phyloP scores from a whole-genome alignment of 2,329 filamentous ascomycete species.

The Alternaria tenuissima region DNA sequence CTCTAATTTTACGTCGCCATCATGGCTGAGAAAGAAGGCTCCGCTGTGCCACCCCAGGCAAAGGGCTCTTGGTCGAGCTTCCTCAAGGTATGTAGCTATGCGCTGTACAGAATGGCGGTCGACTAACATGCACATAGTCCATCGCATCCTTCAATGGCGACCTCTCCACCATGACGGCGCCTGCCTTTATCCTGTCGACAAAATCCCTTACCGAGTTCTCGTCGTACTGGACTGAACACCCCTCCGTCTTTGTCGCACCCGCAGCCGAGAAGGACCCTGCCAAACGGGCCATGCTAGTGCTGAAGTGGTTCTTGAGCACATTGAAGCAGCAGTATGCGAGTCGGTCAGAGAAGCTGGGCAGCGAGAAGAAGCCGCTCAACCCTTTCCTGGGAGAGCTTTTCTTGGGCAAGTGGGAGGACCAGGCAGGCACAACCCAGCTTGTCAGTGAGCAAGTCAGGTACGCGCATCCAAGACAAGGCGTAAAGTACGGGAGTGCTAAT shows the following conservation, averaged over 20 bases:
- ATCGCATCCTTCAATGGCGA: slow-evolving; percentile 65
- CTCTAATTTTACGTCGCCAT: background rate
- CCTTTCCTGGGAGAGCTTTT: slow-evolving; percentile 96
- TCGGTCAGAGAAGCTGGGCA: slow-evolving; percentile 80
- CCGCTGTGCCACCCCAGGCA: slow-evolving; percentile 56
- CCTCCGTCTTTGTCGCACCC: slow-evolving; percentile 78
- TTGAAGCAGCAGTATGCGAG: slow-evolving; percentile 85
- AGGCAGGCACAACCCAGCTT: slow-evolving; percentile 81
- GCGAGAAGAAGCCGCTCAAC: slow-evolving; percentile 97
- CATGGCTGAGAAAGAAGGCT: slow-evolving; percentile 52
- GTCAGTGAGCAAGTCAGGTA: slow-evolving; percentile 93
- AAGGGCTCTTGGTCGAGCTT: slow-evolving; percentile 61
- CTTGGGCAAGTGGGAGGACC: slow-evolving; percentile 87
- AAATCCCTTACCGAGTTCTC: slow-evolving; percentile 65
- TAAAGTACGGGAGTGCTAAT: slow-evolving; percentile 15
- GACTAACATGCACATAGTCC: slow-evolving; percentile 48
- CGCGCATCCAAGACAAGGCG: background rate
- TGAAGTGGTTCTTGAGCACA: slow-evolving; percentile 95
- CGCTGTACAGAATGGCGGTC: background rate
- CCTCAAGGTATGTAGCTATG: slow-evolving; percentile 52
- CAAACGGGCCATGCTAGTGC: slow-evolving; percentile 84
- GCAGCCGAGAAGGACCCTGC: slow-evolving; percentile 79
- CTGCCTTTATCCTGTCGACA: slow-evolving; percentile 64
- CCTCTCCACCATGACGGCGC: slow-evolving; percentile 64
- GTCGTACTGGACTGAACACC: slow-evolving; percentile 66